These are phyloP conservation scores for Atkinsonella hypoxylon DNA, from an alignment of 2,329 filamentous ascomycete genomes.

Conservation along the genomic window DNA sequence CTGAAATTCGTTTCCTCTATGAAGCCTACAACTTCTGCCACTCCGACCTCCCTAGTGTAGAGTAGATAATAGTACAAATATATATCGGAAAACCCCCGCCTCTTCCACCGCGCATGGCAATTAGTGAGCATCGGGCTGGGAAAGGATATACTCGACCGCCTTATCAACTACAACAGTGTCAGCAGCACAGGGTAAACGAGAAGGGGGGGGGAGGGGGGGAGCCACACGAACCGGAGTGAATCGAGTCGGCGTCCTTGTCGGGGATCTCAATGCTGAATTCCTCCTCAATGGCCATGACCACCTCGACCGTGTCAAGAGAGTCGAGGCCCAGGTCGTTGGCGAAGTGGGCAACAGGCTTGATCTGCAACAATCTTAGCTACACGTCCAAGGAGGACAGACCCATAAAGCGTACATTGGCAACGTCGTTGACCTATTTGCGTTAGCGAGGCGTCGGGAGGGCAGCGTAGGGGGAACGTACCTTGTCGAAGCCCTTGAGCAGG, in stretches of 20 bases:
- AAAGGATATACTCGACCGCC: slow-evolving; percentile 87
- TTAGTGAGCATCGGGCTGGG: slow-evolving; percentile 80
- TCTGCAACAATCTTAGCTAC: slow-evolving; percentile 37
- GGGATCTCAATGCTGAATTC: slow-evolving; percentile 89
- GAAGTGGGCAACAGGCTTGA: slow-evolving; percentile 78
- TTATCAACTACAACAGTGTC: slow-evolving; percentile 59
- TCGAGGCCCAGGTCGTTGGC: slow-evolving; percentile 94
- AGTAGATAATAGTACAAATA: slow-evolving; percentile 5
- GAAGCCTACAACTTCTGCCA: not conserved
- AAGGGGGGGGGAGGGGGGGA: too few species aligned
- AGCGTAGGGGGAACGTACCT: slow-evolving; percentile 32
- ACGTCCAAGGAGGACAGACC: not conserved
- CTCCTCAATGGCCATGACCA: slow-evolving; percentile 99
- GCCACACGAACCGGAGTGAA: slow-evolving; percentile 76
- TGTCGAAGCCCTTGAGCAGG: slow-evolving; percentile 92
- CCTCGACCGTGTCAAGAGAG: slow-evolving; percentile 96
- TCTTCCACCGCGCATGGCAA: not conserved
- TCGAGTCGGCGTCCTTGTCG: slow-evolving; percentile 89
- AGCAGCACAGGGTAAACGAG: slow-evolving; percentile 4
- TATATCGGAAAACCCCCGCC: not conserved
- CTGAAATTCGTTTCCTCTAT: not conserved
- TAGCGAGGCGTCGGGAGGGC: too few species aligned
- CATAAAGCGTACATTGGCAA: slow-evolving; percentile 41
- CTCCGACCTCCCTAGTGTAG: not conserved
- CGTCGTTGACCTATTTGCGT: slow-evolving; percentile 50